Conservation (phyloP, 345 rosid genomes). For the Leavenworthia alabamica region DNA sequence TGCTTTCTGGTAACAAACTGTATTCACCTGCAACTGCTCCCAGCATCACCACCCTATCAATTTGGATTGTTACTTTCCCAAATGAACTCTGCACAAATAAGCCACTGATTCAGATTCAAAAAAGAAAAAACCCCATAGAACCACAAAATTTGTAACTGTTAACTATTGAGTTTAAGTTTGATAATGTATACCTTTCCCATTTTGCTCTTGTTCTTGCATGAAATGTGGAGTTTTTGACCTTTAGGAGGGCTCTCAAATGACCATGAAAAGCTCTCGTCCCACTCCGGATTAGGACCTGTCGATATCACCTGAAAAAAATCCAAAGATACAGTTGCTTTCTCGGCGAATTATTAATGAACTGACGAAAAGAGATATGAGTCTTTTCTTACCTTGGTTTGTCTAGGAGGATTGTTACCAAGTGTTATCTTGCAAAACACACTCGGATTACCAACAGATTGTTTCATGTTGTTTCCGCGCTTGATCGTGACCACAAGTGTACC, state of each 20-base stretch:
- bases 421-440: conserved; percentile 94
- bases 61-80: conserved; percentile 97
- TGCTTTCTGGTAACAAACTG: conserved; percentile 82
- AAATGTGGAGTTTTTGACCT: conserved; percentile 94
- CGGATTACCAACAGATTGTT: conserved; percentile 97
- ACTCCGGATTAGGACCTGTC: conserved; percentile 95
- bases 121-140: neutral
- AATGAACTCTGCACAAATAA: conserved; percentile 68
- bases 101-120: neutral
- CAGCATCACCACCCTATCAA: conserved; percentile 92
- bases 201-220: conserved; percentile 98
- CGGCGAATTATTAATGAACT: neutral
- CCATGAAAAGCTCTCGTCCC: conserved; percentile 99
- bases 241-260: conserved; percentile 97
- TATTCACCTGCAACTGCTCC: conserved; percentile 96
- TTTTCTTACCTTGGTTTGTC: conserved; percentile 67
- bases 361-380: neutral
- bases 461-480: conserved; percentile 97
- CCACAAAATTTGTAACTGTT: neutral
- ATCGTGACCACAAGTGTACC: conserved; percentile 89
- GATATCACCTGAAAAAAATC: conserved; percentile 57
- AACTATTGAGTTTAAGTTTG: neutral
- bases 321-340: neutral
- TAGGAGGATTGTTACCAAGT: conserved; percentile 78
- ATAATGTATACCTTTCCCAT: conserved; percentile 87